A percentile compares a stretch with the other conserved stretches of the same genome.
phyloP scores from a whole-genome alignment of 2,329 filamentous ascomycete genomes.

The Chrysoporthe cubensis region DNA sequence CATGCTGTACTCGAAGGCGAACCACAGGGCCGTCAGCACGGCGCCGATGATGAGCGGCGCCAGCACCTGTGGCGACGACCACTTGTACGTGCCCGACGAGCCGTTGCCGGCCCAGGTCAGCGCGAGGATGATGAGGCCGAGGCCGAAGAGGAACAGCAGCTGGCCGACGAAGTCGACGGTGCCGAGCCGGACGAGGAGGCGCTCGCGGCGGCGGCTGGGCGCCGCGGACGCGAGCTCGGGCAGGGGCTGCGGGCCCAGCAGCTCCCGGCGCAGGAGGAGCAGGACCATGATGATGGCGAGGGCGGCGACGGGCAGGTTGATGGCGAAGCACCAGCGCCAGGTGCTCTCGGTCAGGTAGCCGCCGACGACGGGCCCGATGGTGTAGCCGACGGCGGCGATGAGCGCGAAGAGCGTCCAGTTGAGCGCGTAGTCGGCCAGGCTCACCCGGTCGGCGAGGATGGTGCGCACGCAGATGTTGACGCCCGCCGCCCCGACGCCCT shows the following conservation, averaged over 20 bases:
- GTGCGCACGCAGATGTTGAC: slow-evolving; percentile 64
- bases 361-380: slow-evolving; percentile 64
- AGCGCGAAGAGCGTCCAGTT: slow-evolving; percentile 67
- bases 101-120: slow-evolving; percentile 58
- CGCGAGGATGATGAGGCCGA: slow-evolving; percentile 57
- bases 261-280: slow-evolving; percentile 60
- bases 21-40: slow-evolving; percentile 45
- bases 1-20: slow-evolving; percentile 59
- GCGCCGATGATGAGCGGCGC: slow-evolving; percentile 52
- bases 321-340: slow-evolving; percentile 71
- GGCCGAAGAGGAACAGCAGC: slow-evolving; percentile 57
- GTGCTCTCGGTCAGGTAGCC: slow-evolving; percentile 57
- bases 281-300: slow-evolving; percentile 57
- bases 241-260: slow-evolving; percentile 56
- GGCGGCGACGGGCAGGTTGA: slow-evolving; percentile 61
- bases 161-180: slow-evolving; percentile 62
- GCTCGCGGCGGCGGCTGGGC: slow-evolving; percentile 26
- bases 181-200: slow-evolving; percentile 51
- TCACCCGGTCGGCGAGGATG: slow-evolving; percentile 68
- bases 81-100: slow-evolving; percentile 47
- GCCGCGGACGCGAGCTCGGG: slow-evolving; percentile 42
- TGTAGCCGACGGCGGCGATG: slow-evolving; percentile 62
- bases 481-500: slow-evolving; percentile 65
- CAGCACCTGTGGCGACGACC: slow-evolving; percentile 54
- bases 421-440: slow-evolving; percentile 61